These are phyloP conservation scores for Fraxinus americana DNA, from an alignment of 257 asterid species.

Conservation along the genomic window DNA sequence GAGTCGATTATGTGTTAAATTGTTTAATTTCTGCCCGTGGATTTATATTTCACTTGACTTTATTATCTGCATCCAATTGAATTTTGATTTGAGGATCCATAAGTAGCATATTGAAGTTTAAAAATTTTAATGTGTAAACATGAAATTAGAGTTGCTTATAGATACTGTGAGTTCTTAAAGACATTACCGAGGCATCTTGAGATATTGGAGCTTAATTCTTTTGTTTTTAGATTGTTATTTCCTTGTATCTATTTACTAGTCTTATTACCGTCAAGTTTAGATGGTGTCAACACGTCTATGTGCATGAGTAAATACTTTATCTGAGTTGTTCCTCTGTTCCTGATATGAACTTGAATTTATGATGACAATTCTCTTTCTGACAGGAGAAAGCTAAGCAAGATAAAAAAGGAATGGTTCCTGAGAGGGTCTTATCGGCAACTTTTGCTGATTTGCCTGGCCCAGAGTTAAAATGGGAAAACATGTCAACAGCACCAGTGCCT, in stretches of 20 bases:
- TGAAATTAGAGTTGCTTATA: neutral
- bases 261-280: constrained; percentile 2
- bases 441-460: constrained; percentile 93
- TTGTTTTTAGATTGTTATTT: neutral
- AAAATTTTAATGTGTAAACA: neutral
- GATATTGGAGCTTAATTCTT: constrained; percentile 10
- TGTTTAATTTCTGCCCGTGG: neutral
- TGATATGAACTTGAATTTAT: neutral
- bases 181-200: neutral
- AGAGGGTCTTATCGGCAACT: constrained; percentile 74
- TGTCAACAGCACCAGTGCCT: constrained; percentile 88
- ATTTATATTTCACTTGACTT: neutral
- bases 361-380: constrained; percentile 12
- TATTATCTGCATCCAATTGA: neutral
- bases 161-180: neutral
- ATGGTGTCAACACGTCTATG: neutral
- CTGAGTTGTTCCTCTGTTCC: neutral
- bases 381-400: constrained; percentile 28
- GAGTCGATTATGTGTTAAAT: constrained; percentile 4
- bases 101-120: neutral
- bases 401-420: constrained; percentile 38
- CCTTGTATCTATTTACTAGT: neutral
- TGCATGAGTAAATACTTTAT: neutral
- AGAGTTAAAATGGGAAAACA: constrained; percentile 80
- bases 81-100: neutral